phyloP scores from a whole-genome alignment of 306 rosid genomes.

The Prunus campanulata region DNA sequence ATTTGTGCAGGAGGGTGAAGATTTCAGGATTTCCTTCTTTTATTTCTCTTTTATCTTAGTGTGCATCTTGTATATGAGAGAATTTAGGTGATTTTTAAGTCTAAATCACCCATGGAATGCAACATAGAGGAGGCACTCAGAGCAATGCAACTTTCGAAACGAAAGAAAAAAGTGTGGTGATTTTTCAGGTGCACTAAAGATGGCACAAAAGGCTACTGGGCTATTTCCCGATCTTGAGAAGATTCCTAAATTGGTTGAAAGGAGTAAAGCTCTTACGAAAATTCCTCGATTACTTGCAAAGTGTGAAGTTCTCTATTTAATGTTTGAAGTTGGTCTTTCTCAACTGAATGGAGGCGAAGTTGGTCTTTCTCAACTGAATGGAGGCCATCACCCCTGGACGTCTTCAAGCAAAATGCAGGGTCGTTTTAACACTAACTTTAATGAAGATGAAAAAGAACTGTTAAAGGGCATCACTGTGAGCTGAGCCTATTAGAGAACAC shows the following conservation, averaged over 20 bases:
- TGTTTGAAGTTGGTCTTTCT: not conserved
- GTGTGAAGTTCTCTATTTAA: conserved; percentile 48
- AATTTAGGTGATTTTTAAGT: not conserved
- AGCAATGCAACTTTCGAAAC: conserved; percentile 67
- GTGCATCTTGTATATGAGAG: too few relatives aligned
- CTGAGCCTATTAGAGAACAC: too few relatives aligned
- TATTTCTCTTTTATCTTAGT: too few relatives aligned
- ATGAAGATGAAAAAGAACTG: too few relatives aligned
- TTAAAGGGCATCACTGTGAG: too few relatives aligned
- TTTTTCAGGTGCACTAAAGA: conserved; percentile 59
- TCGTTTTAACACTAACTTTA: not conserved
- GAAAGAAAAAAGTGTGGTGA: conserved; percentile 48
- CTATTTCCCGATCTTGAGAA: conserved; percentile 67
- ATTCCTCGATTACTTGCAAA: conserved; percentile 59
- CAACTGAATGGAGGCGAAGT: too few relatives aligned
- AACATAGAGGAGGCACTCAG: conserved; percentile 80
- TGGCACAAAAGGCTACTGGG: conserved; percentile 56
- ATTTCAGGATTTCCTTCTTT: not conserved
- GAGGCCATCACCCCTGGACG: not conserved
- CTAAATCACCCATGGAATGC: conserved; percentile 64
- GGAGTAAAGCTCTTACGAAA: conserved; percentile 34
- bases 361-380: not conserved
- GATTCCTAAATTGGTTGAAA: conserved; percentile 25
- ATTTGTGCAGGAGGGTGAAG: not conserved
- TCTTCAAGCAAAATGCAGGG: not conserved